Base-by-base conservation (phyloP, 192 early-diverging fungal genomes). In the Coemansia javaensis region DNA sequence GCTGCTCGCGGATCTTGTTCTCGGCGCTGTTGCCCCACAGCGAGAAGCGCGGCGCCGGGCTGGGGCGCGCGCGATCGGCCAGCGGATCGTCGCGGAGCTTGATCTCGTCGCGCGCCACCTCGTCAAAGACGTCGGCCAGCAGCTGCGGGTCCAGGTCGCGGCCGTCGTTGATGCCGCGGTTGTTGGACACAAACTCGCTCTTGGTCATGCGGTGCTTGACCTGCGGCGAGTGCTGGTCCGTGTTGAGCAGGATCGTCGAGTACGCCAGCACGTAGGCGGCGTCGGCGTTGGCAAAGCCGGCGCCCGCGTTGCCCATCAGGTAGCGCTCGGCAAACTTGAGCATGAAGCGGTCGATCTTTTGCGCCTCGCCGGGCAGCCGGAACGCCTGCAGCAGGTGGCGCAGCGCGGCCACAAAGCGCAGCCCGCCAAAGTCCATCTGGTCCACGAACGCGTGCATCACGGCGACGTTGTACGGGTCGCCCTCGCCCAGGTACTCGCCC, bases 361-460 rank as follows among this genome's bases (percentile, higher is more conserved):
- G 93, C 20, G 86, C 79, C 67, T 97, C 93, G 24, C 93, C 93
- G 2, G 93, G 93, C 32, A 97, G 77, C 47, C 93, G 62, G 75
- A 97, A 97, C 35, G 77, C 72, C 59, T 97, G 93, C 44, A 97
- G 65, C 54, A 93, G 93, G 24, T 63, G 60, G 17, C 91, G 76
- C 30, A 97, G 63, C 13, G 93, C 91, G 30, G 86, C 78, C 1
- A 86, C 81, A 77, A 94, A 97, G 11, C 49, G 55, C 74, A 85
- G 73, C 6, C 76, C 62, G 32, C 59, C 50, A 51, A 97, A 94
- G 32, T 87, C 82, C 82, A 97, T 86, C 47, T 79, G 76, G 57
- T 97, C 93, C 4, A 97, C 89, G 78, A 94, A 93, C n/a, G 91
- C 88, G 47, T 97, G 93, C 93, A 97, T 97, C 36, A 92, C 89